Conservation (phyloP, 257 asterid genomes). For the Ajuga chamaepitys region DNA sequence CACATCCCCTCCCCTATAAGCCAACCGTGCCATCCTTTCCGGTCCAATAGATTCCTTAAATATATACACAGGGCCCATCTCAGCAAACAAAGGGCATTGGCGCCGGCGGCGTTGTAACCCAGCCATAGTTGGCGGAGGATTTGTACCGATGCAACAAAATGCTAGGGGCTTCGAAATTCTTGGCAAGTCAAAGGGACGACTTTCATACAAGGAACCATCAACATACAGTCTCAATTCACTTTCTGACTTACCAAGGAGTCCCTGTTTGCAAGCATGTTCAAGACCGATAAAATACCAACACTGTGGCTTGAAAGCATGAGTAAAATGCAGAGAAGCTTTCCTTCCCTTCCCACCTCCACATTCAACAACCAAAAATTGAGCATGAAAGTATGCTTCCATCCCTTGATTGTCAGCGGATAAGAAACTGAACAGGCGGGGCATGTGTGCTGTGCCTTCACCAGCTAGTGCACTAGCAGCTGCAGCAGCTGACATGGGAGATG, state of each 20-base stretch:
- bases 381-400: conserved; percentile 98
- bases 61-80: conserved; percentile 94
- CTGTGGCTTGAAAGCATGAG: conserved; percentile 95
- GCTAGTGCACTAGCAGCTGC: conserved; percentile 99
- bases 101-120: conserved; percentile 98
- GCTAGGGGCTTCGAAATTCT: conserved; percentile 98
- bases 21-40: conserved; percentile 76
- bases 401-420: conserved; percentile 97
- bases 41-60: conserved; percentile 92
- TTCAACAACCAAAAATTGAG: conserved; percentile 94
- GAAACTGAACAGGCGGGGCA: conserved; percentile 98
- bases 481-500: conserved; percentile 98
- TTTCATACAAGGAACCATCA: conserved; percentile 86
- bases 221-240: conserved; percentile 86
- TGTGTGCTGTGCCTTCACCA: conserved; percentile 98
- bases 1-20: conserved; percentile 87
- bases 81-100: conserved; percentile 97
- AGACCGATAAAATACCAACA: conserved; percentile 98
- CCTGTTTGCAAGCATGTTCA: conserved; percentile 88
- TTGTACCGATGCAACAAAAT: conserved; percentile 96
- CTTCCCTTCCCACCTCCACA: conserved; percentile 96
- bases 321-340: conserved; percentile 93
- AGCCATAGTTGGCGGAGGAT: conserved; percentile 99
- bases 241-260: conserved; percentile 91
- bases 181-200: conserved; percentile 93